Percentiles rank a stretch among this genome's conserved stretches.
Conservation (phyloP, 1,284 basidiomycete genomes). For the Irpex sp. region DNA sequence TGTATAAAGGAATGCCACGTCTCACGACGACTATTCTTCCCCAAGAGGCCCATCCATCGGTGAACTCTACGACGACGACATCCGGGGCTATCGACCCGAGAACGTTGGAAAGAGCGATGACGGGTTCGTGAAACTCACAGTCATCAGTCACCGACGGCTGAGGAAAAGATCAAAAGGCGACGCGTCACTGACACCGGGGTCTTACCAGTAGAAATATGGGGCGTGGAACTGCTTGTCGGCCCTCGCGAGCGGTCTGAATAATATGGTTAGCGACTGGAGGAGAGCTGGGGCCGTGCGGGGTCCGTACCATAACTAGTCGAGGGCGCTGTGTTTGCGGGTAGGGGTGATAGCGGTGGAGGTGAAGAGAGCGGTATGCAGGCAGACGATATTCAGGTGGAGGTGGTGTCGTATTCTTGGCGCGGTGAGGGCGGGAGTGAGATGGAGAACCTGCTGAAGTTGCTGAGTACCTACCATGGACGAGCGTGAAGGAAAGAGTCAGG, state of each 20-base stretch:
- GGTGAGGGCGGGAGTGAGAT: not conserved
- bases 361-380: not conserved
- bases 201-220: not conserved
- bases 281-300: not conserved
- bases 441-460: not conserved
- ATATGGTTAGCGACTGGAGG: not conserved
- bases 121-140: not conserved
- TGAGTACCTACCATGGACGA: not conserved
- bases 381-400: not conserved
- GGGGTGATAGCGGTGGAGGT: slow-evolving; percentile 1
- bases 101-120: not conserved
- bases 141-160: not conserved
- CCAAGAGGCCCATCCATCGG: not conserved
- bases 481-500: not conserved
- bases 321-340: not conserved
- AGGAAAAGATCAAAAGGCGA: not conserved
- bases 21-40: not conserved
- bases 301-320: not conserved
- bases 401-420: not conserved
- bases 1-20: not conserved
- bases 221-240: not conserved
- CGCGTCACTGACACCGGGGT: not conserved
- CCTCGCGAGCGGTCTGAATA: not conserved
- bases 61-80: not conserved
- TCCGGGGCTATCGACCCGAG: not conserved